Evolutionary conservation across 352 stramenopile species (phyloP).

Genomic region (Phytophthora quininea): DNA sequence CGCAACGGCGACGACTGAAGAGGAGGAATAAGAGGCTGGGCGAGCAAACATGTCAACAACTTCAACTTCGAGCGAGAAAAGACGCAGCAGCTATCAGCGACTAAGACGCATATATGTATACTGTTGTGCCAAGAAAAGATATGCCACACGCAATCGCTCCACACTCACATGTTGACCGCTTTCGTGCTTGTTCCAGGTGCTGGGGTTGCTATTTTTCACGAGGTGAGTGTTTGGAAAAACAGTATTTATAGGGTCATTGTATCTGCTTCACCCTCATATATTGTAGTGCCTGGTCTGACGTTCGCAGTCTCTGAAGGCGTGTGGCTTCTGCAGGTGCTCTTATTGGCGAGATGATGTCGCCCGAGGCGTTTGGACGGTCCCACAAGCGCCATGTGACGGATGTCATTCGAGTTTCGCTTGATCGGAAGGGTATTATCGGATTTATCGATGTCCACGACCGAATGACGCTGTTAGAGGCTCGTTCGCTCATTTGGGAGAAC

Average conservation of each 20-base stretch:
- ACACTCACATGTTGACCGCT: background rate
- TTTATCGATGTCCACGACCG: slow-evolving; percentile 75
- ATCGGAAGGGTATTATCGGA: slow-evolving; percentile 66
- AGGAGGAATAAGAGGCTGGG: slow-evolving; percentile 34
- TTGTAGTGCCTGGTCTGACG: slow-evolving; percentile 20
- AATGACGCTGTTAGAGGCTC: slow-evolving; percentile 69
- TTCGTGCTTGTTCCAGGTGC: slow-evolving; percentile 18
- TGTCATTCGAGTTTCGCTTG: slow-evolving; percentile 67
- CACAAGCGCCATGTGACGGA: slow-evolving; percentile 61
- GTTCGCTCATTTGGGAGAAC: slow-evolving; percentile 67
- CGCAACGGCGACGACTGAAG: slow-evolving; percentile 33
- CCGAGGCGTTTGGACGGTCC: slow-evolving; percentile 46
- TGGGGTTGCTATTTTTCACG: slow-evolving; percentile 24
- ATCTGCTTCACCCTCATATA: slow-evolving; percentile 14
- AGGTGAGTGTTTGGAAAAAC: background rate
- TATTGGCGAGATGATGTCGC: slow-evolving; percentile 53
- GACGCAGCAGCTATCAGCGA: slow-evolving; percentile 27
- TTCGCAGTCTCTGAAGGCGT: slow-evolving; percentile 7
- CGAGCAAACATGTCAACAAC: slow-evolving; percentile 22
- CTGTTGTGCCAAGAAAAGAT: slow-evolving; percentile 31
- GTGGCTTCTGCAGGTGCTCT: background rate
- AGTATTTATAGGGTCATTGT: slow-evolving; percentile 24
- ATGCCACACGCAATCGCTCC: background rate
- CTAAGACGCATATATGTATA: slow-evolving; percentile 24
- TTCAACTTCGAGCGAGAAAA: slow-evolving; percentile 36